Conservation (phyloP, 176 grass and related monocot genomes). For the Cymbopogon citratus region DNA sequence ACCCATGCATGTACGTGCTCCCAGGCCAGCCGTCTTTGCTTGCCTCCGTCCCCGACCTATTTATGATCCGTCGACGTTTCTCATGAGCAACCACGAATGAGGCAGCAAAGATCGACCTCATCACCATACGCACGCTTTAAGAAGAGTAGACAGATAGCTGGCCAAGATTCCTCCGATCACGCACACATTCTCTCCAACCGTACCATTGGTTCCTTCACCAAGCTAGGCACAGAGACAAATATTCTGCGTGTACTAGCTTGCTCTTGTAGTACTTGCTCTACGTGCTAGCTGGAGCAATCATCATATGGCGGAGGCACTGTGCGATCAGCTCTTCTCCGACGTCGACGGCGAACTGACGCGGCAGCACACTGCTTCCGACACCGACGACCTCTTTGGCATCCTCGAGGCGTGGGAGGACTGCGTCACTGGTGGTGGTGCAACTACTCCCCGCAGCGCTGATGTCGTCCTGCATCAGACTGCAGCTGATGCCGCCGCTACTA, state of each 20-base stretch:
- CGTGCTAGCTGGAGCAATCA: background rate
- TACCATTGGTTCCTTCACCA: background rate
- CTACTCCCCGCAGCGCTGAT: background rate
- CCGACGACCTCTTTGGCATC: constrained; percentile 63
- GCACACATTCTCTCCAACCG: background rate
- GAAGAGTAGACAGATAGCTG: constrained; percentile 8
- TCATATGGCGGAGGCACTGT: constrained; percentile 40
- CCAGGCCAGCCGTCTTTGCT: constrained; percentile 6
- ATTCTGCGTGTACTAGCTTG: background rate
- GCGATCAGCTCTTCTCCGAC: constrained; percentile 41
- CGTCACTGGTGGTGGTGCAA: background rate
- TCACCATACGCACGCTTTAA: background rate
- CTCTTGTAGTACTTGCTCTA: background rate
- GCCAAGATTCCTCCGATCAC: background rate
- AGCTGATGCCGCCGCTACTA: background rate
- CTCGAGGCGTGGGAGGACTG: constrained; percentile 60
- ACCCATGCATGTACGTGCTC: constrained; percentile 1
- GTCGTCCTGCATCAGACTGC: background rate
- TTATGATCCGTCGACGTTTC: constrained; percentile 25
- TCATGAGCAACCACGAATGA: constrained; percentile 19
- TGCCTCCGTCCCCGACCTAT: constrained; percentile 8
- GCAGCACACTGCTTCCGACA: constrained; percentile 17
- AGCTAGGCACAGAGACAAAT: background rate
- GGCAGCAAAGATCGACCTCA: constrained; percentile 30
- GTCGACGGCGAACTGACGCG: constrained; percentile 23